Evolutionary conservation across 805 yeast genomes (phyloP).

Genomic region (Komagataella mondaviorum): DNA sequence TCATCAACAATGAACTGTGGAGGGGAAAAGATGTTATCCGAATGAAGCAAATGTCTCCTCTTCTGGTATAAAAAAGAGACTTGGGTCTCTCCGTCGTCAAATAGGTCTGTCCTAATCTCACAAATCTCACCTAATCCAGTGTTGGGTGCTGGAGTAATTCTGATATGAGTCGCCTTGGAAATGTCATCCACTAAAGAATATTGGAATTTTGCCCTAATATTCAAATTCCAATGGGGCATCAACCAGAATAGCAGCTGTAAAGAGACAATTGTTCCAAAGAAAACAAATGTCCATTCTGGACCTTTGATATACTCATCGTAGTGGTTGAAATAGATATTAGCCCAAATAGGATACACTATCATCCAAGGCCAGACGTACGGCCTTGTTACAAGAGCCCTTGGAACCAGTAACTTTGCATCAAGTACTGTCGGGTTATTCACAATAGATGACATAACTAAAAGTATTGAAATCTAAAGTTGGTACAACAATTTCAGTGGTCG

Average conservation of each 20-base stretch:
- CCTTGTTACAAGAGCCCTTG: conserved; percentile 42
- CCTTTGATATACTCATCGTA: conserved; percentile 81
- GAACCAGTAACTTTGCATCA: conserved; percentile 62
- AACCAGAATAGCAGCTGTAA: conserved; percentile 67
- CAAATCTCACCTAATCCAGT: conserved; percentile 79
- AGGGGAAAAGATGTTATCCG: conserved; percentile 51
- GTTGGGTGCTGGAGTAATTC: conserved; percentile 73
- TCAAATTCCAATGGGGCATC: conserved; percentile 89
- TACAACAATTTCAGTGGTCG: background rate
- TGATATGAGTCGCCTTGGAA: conserved; percentile 54
- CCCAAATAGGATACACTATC: conserved; percentile 62
- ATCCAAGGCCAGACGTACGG: conserved; percentile 81
- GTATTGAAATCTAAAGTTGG: background rate
- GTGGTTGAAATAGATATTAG: conserved; percentile 45
- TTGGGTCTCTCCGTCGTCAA: conserved; percentile 46
- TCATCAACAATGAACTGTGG: conserved; percentile 67
- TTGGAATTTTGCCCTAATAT: conserved; percentile 56
- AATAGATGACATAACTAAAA: conserved; percentile 9
- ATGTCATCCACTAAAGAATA: conserved; percentile 39
- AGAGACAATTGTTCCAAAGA: conserved; percentile 58
- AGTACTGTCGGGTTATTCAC: conserved; percentile 64
- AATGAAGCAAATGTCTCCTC: conserved; percentile 70
- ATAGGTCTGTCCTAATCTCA: conserved; percentile 37
- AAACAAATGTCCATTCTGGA: conserved; percentile 92
- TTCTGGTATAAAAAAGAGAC: conserved; percentile 78